Conservation (phyloP, 371 early-diverging fungal genomes). For the Syncephalastrum monosporum region DNA sequence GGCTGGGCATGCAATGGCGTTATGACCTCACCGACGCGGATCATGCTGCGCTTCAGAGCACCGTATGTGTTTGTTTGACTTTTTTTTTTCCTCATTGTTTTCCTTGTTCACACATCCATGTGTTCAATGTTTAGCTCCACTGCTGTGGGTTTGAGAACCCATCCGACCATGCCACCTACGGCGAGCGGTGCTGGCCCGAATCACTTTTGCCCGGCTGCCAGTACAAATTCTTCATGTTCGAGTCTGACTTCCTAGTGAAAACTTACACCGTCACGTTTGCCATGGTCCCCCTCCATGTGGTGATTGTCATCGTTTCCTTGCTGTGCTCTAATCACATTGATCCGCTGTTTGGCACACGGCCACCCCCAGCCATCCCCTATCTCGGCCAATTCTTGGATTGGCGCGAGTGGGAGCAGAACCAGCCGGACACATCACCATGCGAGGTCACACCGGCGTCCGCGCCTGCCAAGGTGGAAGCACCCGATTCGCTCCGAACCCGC, state of each 20-base stretch:
- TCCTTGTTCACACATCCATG: background rate
- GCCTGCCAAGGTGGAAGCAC: too few relatives aligned
- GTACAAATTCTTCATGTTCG: conserved; percentile 25
- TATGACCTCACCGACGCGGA: conserved; percentile 12
- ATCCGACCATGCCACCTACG: conserved; percentile 32
- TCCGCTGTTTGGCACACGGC: conserved; percentile 16
- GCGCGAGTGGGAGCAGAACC: conserved; percentile 32
- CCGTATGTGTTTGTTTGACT: conserved; percentile 14
- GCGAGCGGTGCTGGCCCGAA: conserved; percentile 20
- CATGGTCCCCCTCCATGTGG: conserved; percentile 23
- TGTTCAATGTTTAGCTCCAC: conserved; percentile 13
- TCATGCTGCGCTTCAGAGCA: conserved; percentile 15
- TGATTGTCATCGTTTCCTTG: conserved; percentile 20
- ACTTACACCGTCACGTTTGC: conserved; percentile 20
- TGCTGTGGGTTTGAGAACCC: conserved; percentile 39
- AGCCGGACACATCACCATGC: background rate
- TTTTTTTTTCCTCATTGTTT: background rate
- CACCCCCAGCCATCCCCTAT: conserved; percentile 17
- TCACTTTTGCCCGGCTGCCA: conserved; percentile 36
- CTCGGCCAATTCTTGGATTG: conserved; percentile 20
- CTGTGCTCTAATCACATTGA: conserved; percentile 26
- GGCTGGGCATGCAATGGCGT: conserved; percentile 31
- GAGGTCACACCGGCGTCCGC: background rate
- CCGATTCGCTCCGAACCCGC: too few relatives aligned
- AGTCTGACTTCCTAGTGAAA: conserved; percentile 20